Conservation (phyloP, 306 rosid genomes). For the Lathyrus sativus region DNA sequence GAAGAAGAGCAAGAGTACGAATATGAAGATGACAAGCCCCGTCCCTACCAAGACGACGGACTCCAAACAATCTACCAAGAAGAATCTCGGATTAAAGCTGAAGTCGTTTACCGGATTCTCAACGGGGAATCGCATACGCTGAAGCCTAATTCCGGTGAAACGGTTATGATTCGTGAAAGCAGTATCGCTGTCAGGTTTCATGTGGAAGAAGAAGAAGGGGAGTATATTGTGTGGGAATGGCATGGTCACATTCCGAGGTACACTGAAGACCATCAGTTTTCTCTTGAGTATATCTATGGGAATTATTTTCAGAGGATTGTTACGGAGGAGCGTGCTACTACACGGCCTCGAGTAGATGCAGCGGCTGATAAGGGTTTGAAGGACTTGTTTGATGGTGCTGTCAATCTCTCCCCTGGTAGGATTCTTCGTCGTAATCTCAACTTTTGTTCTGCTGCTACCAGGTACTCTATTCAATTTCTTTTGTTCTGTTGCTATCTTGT, state of each 20-base stretch:
- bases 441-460: conserved; percentile 56
- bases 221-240: conserved; percentile 98
- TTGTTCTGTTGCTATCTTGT: too few species aligned
- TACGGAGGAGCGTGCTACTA: neutral
- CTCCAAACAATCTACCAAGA: conserved; percentile 24
- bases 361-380: conserved; percentile 61
- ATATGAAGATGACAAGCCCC: neutral
- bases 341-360: conserved; percentile 38
- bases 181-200: conserved; percentile 81
- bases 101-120: conserved; percentile 60
- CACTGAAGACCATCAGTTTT: conserved; percentile 69
- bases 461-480: conserved; percentile 43
- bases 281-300: conserved; percentile 91
- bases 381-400: conserved; percentile 57
- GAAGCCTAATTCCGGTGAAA: conserved; percentile 86
- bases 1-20: neutral
- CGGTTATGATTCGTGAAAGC: conserved; percentile 74
- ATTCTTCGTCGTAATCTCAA: conserved; percentile 83
- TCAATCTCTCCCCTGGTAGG: conserved; percentile 39
- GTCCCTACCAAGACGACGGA: neutral
- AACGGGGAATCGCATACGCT: conserved; percentile 60
- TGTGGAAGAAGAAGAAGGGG: conserved; percentile 64
- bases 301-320: conserved; percentile 42
- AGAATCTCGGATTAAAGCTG: conserved; percentile 60
- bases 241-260: conserved; percentile 90